phyloP scores from a whole-genome alignment of 2,329 filamentous ascomycete genomes.

The Phyllosticta capitalensis region DNA sequence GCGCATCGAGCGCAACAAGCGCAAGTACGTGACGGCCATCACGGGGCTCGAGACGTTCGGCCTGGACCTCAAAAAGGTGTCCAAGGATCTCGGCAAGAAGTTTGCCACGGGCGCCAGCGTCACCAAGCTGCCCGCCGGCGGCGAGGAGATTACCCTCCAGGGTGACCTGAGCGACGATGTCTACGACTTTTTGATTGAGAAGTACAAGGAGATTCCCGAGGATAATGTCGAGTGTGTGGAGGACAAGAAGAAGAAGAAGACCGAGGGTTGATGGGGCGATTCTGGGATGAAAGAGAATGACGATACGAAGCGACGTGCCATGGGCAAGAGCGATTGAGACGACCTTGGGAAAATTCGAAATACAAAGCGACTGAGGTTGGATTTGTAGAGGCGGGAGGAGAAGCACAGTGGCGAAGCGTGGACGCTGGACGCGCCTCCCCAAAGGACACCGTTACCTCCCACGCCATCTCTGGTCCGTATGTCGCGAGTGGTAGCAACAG shows the following conservation, averaged over 20 bases:
- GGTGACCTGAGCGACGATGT: slow-evolving; percentile 95
- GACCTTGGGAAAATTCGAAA: not conserved
- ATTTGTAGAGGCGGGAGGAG: not conserved
- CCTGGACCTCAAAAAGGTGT: slow-evolving; percentile 86
- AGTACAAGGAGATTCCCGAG: slow-evolving; percentile 83
- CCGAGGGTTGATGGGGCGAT: not conserved
- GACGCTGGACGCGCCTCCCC: not conserved
- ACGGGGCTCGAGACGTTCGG: slow-evolving; percentile 83
- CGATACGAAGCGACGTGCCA: not conserved
- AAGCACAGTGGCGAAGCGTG: not conserved
- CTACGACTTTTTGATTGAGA: slow-evolving; percentile 79
- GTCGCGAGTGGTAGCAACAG: not conserved
- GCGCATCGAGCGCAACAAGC: slow-evolving; percentile 95
- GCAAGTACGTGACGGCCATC: slow-evolving; percentile 93
- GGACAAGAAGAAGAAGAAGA: slow-evolving; percentile 10
- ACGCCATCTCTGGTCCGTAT: not conserved
- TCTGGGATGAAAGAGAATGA: not conserved
- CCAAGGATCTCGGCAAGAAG: slow-evolving; percentile 97
- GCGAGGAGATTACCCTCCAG: slow-evolving; percentile 96
- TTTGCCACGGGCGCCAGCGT: slow-evolving; percentile 92
- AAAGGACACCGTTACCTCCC: not conserved
- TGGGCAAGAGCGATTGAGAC: not conserved
- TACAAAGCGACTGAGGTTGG: not conserved
- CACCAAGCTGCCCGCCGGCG: slow-evolving; percentile 75
- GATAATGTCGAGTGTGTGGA: slow-evolving; percentile 59